A percentile compares a stretch with the other conserved stretches of the same genome.
phyloP scores from a whole-genome alignment of 768 basidiomycete genomes.

The Naganishia friedmannii region DNA sequence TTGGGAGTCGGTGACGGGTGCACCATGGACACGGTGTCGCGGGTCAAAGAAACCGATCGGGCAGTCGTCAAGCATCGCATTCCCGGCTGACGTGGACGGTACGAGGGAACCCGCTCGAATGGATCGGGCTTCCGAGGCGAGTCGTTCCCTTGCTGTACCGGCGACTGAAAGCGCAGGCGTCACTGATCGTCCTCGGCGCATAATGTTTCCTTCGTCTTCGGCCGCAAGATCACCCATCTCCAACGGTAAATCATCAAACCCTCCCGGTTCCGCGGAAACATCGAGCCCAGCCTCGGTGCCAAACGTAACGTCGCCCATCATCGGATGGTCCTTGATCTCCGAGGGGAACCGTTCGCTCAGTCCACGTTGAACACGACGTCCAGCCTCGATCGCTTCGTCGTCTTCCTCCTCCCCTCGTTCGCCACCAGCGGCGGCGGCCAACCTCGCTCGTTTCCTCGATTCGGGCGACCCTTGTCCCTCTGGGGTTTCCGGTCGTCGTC shows the following conservation, averaged over 20 bases:
- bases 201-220: not conserved
- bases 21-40: slow-evolving; percentile 59
- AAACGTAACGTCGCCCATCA: slow-evolving; percentile 57
- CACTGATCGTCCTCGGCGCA: not conserved
- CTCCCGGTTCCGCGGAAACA: slow-evolving; percentile 20
- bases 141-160: slow-evolving; percentile 15
- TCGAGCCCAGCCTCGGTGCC: slow-evolving; percentile 41
- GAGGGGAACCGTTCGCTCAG: slow-evolving; percentile 59
- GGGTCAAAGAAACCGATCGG: slow-evolving; percentile 79
- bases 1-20: slow-evolving; percentile 30
- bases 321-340: slow-evolving; percentile 33
- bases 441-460: slow-evolving; percentile 54
- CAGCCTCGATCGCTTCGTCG: slow-evolving; percentile 65
- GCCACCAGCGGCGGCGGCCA: slow-evolving; percentile 54
- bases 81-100: not conserved
- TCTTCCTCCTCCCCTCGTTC: slow-evolving; percentile 58
- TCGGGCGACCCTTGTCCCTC: not conserved
- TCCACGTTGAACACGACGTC: slow-evolving; percentile 65
- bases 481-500: slow-evolving; percentile 49
- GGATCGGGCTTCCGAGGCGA: slow-evolving; percentile 13
- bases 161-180: slow-evolving; percentile 1
- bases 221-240: slow-evolving; percentile 23
- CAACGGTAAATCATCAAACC: slow-evolving; percentile 28
- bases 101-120: slow-evolving; percentile 21
- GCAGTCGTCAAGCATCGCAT: slow-evolving; percentile 54